Conservation (phyloP, 768 basidiomycete species). For the Multifurca ochricompacta region DNA sequence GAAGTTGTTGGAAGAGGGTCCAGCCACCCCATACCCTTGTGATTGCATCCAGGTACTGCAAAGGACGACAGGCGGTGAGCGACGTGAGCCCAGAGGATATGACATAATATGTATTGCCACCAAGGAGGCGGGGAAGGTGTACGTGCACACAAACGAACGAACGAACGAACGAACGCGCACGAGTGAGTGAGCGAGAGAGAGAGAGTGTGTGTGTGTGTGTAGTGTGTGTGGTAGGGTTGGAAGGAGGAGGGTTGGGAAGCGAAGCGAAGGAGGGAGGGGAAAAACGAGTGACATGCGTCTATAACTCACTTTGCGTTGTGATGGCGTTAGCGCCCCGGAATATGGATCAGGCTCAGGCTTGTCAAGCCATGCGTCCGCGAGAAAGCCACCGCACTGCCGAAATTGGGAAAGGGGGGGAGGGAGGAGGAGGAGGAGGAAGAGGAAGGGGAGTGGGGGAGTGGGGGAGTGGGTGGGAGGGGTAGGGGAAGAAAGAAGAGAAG, state of each 20-base stretch:
- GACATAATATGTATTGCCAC: too few species aligned
- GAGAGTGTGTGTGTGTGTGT: neutral
- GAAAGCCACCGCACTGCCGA: slow-evolving; percentile 71
- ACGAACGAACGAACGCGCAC: neutral
- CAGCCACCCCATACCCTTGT: slow-evolving; percentile 72
- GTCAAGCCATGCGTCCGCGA: slow-evolving; percentile 68
- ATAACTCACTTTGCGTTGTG: slow-evolving; percentile 63
- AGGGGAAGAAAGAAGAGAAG: slow-evolving; percentile 11
- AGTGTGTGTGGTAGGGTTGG: too few species aligned
- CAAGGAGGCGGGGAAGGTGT: too few species aligned
- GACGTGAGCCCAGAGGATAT: neutral
- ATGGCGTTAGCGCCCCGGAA: slow-evolving; percentile 60
- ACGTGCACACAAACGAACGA: neutral
- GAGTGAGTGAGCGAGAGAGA: neutral
- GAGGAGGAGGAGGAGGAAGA: slow-evolving; percentile 12
- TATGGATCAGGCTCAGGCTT: slow-evolving; percentile 66
- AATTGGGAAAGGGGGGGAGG: neutral
- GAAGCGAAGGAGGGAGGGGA: neutral
- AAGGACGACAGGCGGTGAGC: neutral
- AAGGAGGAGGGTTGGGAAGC: neutral
- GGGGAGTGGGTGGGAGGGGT: too few species aligned
- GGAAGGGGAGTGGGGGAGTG: too few species aligned
- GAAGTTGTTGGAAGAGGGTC: slow-evolving; percentile 63
- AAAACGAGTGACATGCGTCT: neutral
- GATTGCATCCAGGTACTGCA: slow-evolving; percentile 79